Evolutionary conservation across 2,329 filamentous ascomycete species (phyloP).

Genomic region (Zymoseptoria ardabiliae): DNA sequence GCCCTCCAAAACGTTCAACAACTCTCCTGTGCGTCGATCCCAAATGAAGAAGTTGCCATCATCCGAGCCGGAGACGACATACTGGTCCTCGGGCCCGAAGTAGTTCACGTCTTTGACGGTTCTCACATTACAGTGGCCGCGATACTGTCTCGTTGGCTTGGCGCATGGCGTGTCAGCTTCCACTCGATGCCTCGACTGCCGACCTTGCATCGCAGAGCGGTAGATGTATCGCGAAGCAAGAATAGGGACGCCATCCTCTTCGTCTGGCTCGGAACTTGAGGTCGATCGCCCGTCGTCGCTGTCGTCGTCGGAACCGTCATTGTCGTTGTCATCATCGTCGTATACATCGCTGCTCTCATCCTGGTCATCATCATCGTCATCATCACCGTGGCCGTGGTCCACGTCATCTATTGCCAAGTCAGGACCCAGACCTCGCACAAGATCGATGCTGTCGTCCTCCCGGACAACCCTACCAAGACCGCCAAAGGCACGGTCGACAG

Average conservation of each 20-base stretch:
- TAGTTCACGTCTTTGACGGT: slow-evolving; percentile 65
- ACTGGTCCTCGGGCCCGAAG: slow-evolving; percentile 60
- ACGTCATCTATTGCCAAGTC: slow-evolving; percentile 3
- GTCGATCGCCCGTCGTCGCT: slow-evolving; percentile 17
- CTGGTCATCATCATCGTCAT: slow-evolving; percentile 9
- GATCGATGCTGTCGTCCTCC: slow-evolving; percentile 4
- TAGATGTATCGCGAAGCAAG: slow-evolving; percentile 35
- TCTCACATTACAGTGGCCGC: slow-evolving; percentile 59
- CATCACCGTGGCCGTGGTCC: slow-evolving; percentile 8
- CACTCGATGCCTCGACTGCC: slow-evolving; percentile 43
- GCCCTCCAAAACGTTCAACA: slow-evolving; percentile 59
- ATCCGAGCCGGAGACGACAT: slow-evolving; percentile 60
- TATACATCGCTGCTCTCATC: slow-evolving; percentile 3
- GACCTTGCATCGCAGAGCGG: slow-evolving; percentile 43
- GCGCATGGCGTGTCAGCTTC: slow-evolving; percentile 49
- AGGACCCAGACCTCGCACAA: no score
- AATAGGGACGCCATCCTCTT: slow-evolving; percentile 30
- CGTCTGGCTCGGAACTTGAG: slow-evolving; percentile 30
- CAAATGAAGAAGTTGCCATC: slow-evolving; percentile 62
- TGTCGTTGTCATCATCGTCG: slow-evolving; percentile 20
- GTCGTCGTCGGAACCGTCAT: slow-evolving; percentile 20
- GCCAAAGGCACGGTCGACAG: slow-evolving; percentile 55
- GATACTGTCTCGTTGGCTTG: slow-evolving; percentile 51
- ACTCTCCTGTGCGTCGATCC: slow-evolving; percentile 54
- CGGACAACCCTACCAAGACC: slow-evolving; percentile 42